Evolutionary conservation across 2,329 filamentous ascomycete species (phyloP).

Genomic region (Rasamsonia emersonii): DNA sequence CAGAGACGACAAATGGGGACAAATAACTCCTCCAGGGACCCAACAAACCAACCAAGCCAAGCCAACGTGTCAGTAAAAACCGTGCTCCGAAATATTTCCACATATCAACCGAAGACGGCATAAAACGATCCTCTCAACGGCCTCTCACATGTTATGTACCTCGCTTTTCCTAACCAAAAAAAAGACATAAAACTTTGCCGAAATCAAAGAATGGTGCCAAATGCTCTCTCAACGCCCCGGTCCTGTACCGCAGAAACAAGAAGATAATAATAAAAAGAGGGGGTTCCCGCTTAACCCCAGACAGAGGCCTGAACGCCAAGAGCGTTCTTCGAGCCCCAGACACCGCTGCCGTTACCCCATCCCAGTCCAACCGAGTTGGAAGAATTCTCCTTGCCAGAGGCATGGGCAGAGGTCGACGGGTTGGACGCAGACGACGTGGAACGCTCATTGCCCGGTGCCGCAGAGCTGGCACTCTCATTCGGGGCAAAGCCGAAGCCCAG

Average conservation of each 20-base stretch:
- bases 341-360: slow-evolving; percentile 72
- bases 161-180: slow-evolving; percentile 18
- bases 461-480: slow-evolving; percentile 33
- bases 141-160: slow-evolving; percentile 24
- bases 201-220: slow-evolving; percentile 10
- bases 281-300: slow-evolving; percentile 59
- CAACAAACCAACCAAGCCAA: slow-evolving; percentile 19
- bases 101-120: slow-evolving; percentile 15
- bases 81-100: slow-evolving; percentile 21
- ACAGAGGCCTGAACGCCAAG: slow-evolving; percentile 86
- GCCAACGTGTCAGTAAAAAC: slow-evolving; percentile 19
- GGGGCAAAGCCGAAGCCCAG: slow-evolving; percentile 63
- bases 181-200: slow-evolving; percentile 13
- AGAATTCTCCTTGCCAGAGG: slow-evolving; percentile 33
- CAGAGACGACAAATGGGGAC: slow-evolving; percentile 14
- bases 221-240: slow-evolving; percentile 10
- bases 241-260: slow-evolving; percentile 7
- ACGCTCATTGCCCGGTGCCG: slow-evolving; percentile 37
- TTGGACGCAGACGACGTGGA: slow-evolving; percentile 53
- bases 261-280: slow-evolving; percentile 11
- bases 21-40: slow-evolving; percentile 24
- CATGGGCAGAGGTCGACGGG: slow-evolving; percentile 41
- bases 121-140: slow-evolving; percentile 15
- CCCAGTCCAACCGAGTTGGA: slow-evolving; percentile 43
- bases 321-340: slow-evolving; percentile 76